A percentile compares a stretch with the other conserved stretches of the same genome.
These are phyloP conservation scores for Asterophora parasitica DNA, from an alignment of 768 basidiomycete genomes.

Conservation along the genomic window DNA sequence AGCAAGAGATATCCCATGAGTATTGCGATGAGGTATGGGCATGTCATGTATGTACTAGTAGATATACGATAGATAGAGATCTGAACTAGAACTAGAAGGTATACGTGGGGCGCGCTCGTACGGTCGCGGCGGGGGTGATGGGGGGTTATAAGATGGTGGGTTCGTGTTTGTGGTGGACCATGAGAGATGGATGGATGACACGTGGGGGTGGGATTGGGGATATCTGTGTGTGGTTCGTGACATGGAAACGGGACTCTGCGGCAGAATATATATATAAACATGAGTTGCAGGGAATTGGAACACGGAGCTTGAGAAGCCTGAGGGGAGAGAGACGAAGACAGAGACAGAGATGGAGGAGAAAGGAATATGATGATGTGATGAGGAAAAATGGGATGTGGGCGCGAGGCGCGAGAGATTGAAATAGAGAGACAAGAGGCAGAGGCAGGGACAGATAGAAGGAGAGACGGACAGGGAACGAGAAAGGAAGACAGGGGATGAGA, in stretches of 20 bases:
- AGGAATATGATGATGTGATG: constrained; percentile 17
- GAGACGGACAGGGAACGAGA: not conserved
- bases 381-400: constrained; percentile 14
- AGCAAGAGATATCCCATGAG: constrained; percentile 11
- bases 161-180: not conserved
- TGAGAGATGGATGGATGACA: not conserved
- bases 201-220: not conserved
- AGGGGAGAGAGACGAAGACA: constrained; percentile 14
- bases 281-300: constrained; percentile 15
- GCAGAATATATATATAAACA: constrained; percentile 18
- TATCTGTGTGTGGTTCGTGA: constrained; percentile 9
- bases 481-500: not conserved
- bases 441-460: not conserved
- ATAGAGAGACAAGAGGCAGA: not conserved
- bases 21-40: constrained; percentile 21
- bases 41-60: constrained; percentile 36
- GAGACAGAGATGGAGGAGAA: constrained; percentile 15
- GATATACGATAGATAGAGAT: constrained; percentile 41
- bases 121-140: constrained; percentile 5
- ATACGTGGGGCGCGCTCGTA: constrained; percentile 21
- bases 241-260: constrained; percentile 6
- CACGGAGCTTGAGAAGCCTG: constrained; percentile 17
- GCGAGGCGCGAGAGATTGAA: not conserved
- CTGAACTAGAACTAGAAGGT: constrained; percentile 15
- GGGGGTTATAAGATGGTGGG: not conserved